Base-by-base conservation (phyloP, 352 stramenopile genomes). In the Phytophthora meadii region DNA sequence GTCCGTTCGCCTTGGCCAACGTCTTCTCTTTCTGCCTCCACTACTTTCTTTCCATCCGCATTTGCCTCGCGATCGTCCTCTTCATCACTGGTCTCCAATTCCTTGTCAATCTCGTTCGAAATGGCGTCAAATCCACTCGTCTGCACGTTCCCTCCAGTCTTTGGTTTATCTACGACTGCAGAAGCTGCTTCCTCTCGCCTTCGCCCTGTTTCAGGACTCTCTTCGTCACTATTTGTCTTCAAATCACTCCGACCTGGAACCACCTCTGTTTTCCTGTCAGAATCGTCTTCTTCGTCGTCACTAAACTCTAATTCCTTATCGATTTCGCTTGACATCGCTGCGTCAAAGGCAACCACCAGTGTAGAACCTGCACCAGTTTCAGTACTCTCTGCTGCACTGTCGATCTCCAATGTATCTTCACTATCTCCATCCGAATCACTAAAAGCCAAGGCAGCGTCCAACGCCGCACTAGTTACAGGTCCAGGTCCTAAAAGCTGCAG, bases 371-470 rank as follows among this genome's bases (percentile, higher is more conserved):
- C 25, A 39, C 3, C 25, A 39, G 11, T n/a, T 2, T 42, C 25
- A 3, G 17, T 24, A 28, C 28, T 28, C 7, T 54, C n/a, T 12
- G 25, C 3, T 54, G 22, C 41, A 44, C 14, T 30, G 10, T 25
- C 25, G 9, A 63, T 24, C 14, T 40, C 17, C 22, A 61, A 17
- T 25, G 10, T 41, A 5, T 54, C 28, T 25, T 44, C 46, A 3
- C 34, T 67, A 15, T 64, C 70, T 1, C 68, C 71, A 0, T 73
- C 67, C 40, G 61, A 71, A 10, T 76, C 68, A 49, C 72, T 77
- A 7, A 63, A 64, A 8, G 70, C 78, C 53, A 87, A 52, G 15
- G 74, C 72, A 27, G 73, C 72, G 30, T 87, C 77, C 19, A 87
- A 54, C 2, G 56, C 63, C 5, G 66, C 63, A 49, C 72, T 79